Evolutionary conservation across 257 asterid species (phyloP).

Genomic region (Scutellaria baicalensis): DNA sequence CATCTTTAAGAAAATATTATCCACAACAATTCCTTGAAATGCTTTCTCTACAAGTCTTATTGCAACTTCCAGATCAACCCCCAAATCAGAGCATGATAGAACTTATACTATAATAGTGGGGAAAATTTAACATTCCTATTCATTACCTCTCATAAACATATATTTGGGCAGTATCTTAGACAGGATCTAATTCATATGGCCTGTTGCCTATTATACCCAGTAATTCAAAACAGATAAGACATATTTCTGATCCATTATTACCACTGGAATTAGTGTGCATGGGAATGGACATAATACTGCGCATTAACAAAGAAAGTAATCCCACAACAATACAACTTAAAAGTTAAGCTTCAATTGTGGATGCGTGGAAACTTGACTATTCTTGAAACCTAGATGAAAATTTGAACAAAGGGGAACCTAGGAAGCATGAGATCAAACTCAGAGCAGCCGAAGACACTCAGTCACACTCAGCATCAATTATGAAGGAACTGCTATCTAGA

Average conservation of each 20-base stretch:
- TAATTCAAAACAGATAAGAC: neutral
- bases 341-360: neutral
- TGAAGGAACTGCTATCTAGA: neutral
- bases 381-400: neutral
- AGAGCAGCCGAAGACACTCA: neutral
- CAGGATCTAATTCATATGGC: neutral
- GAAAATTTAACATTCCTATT: neutral
- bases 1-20: neutral
- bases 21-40: neutral
- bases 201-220: neutral
- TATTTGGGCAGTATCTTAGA: neutral
- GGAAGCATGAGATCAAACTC: neutral
- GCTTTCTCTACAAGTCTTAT: neutral
- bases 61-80: neutral
- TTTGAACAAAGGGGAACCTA: neutral
- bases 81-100: neutral
- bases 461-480: no score
- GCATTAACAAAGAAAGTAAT: neutral
- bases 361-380: neutral
- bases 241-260: neutral
- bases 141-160: neutral
- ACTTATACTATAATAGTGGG: neutral
- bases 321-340: neutral
- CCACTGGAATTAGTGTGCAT: neutral
- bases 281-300: neutral